A percentile compares a stretch with the other conserved stretches of the same genome.
Conservation (phyloP, 345 rosid species). For the Leavenworthia alabamica region DNA sequence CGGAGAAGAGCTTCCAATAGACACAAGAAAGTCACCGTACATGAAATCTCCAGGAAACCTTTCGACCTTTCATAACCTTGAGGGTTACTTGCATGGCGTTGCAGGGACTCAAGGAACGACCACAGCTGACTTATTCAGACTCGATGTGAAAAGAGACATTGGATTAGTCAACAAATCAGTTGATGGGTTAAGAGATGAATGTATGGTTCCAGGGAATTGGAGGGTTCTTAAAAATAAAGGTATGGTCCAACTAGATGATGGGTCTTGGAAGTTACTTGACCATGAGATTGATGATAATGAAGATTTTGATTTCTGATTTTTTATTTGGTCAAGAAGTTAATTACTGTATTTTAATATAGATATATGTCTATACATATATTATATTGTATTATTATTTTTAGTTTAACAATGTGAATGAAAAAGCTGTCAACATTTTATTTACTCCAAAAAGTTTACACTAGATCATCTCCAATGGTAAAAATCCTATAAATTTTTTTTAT, state of each 20-base stretch:
- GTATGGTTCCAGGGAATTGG: conserved; percentile 56
- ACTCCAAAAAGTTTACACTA: too few relatives aligned
- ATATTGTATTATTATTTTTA: too few relatives aligned
- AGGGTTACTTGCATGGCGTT: conserved; percentile 67
- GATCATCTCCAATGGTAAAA: too few relatives aligned
- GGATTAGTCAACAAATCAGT: conserved; percentile 51
- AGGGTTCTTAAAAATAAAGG: conserved; percentile 52
- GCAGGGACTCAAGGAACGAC: conserved; percentile 60
- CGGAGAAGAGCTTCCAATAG: conserved; percentile 57
- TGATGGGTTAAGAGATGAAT: conserved; percentile 53
- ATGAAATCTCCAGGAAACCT: conserved; percentile 51
- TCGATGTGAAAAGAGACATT: conserved; percentile 53
- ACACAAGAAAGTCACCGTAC: conserved; percentile 53
- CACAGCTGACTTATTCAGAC: conserved; percentile 43
- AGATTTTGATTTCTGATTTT: conserved; percentile 20
- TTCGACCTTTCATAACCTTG: conserved; percentile 50
- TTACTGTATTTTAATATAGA: not conserved
- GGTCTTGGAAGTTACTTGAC: conserved; percentile 74
- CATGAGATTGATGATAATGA: conserved; percentile 43
- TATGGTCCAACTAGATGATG: conserved; percentile 64
- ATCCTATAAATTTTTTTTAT: too few relatives aligned
- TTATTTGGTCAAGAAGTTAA: not conserved
- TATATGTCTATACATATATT: too few relatives aligned
- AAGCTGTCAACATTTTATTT: too few relatives aligned
- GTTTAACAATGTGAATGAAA: too few relatives aligned